Conservation (phyloP, 2,329 filamentous ascomycete species). For the Magnaporthiopsis incrustans region DNA sequence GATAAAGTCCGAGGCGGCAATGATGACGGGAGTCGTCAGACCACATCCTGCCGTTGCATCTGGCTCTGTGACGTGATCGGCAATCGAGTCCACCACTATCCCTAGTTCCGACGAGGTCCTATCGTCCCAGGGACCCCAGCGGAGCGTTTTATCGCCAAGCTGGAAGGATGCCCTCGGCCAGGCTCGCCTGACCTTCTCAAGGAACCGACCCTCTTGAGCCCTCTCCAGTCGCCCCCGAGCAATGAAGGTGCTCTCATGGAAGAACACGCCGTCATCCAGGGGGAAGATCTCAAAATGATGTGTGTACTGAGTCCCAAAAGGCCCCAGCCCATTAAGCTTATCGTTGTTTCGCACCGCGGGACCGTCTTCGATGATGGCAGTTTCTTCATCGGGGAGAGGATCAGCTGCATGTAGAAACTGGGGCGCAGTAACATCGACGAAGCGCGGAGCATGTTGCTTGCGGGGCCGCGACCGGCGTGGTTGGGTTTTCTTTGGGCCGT, state of each 20-base stretch:
- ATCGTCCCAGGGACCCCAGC: conserved; percentile 51
- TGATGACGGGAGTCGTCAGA: conserved; percentile 1
- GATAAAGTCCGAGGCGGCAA: conserved; percentile 34
- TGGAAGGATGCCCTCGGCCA: conserved; percentile 29
- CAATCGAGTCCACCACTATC: conserved; percentile 50
- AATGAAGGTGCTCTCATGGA: conserved; percentile 51
- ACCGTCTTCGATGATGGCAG: conserved; percentile 14
- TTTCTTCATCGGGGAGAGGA: conserved; percentile 30
- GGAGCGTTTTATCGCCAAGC: conserved; percentile 39
- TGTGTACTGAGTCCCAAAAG: conserved; percentile 53
- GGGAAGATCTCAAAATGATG: conserved; percentile 57
- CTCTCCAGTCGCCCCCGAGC: conserved; percentile 43
- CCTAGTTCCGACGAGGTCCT: conserved; percentile 54
- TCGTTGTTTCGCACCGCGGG: conserved; percentile 15
- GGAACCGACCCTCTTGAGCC: conserved; percentile 24
- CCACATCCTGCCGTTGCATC: neutral
- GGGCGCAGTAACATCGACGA: conserved; percentile 41
- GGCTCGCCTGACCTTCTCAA: conserved; percentile 21
- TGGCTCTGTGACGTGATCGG: conserved; percentile 28
- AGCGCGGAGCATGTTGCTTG: conserved; percentile 35
- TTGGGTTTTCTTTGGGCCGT: neutral
- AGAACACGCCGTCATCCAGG: conserved; percentile 46
- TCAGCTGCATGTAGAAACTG: conserved; percentile 47
- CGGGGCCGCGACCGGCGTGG: conserved; percentile 25
- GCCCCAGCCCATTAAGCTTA: conserved; percentile 47